A percentile compares a stretch with the other conserved stretches of the same genome.
phyloP scores from a whole-genome alignment of 345 rosid genomes.

The Arabidopsis suecica region DNA sequence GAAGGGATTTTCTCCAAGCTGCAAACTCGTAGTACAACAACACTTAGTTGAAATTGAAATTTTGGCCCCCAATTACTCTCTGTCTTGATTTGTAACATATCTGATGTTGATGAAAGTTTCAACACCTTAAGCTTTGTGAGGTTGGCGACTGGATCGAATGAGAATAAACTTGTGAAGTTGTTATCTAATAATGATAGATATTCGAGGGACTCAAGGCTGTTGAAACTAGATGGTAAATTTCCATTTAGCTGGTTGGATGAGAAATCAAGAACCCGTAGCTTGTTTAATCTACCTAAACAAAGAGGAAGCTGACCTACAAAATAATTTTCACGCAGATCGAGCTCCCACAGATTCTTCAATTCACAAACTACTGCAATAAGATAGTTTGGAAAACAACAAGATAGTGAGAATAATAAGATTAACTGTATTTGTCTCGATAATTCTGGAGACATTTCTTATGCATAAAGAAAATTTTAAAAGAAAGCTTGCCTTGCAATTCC shows the following conservation, averaged over 20 bases:
- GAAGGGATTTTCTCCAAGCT: constrained; percentile 11
- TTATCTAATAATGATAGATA: constrained; percentile 1
- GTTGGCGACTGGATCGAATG: neutral
- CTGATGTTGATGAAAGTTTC: constrained; percentile 7
- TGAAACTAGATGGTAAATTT: constrained; percentile 8
- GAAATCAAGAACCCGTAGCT: constrained; percentile 12
- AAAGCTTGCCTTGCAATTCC: neutral
- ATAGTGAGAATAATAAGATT: neutral
- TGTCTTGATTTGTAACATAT: constrained; percentile 16
- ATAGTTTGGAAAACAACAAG: neutral
- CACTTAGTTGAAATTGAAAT: constrained; percentile 32
- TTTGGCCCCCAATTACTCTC: constrained; percentile 18
- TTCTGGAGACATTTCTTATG: neutral
- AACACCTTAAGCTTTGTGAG: constrained; percentile 29
- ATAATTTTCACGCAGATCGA: neutral
- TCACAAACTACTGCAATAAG: constrained; percentile 1
- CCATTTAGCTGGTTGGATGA: constrained; percentile 19
- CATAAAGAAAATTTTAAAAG: neutral
- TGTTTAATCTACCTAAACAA: constrained; percentile 7
- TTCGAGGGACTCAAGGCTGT: constrained; percentile 1
- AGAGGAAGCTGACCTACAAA: neutral
- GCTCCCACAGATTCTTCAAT: constrained; percentile 6
- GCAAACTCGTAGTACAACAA: neutral
- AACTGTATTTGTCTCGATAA: neutral
- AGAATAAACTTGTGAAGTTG: constrained; percentile 5